These are phyloP conservation scores for Paecilomyces sp. DNA, from an alignment of 2,329 filamentous ascomycete genomes.

Conservation along the genomic window DNA sequence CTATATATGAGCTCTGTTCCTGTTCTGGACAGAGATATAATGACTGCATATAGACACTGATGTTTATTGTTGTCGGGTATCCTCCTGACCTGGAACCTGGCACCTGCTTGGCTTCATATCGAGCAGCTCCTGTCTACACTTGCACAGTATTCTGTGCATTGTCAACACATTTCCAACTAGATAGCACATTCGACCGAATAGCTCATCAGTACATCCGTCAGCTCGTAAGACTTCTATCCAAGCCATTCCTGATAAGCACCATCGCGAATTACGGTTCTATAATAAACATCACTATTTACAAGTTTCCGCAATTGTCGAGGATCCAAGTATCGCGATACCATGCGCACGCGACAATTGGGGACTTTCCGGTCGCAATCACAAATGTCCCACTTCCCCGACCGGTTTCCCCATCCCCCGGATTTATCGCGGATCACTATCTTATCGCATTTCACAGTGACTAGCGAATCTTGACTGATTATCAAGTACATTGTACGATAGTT, in stretches of 20 bases:
- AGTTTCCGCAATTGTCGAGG: not conserved
- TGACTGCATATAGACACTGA: not conserved
- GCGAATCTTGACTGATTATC: no score
- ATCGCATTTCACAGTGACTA: not conserved
- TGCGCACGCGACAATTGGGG: not conserved
- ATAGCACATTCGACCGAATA: not conserved
- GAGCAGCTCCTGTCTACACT: not conserved
- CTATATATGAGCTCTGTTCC: not conserved
- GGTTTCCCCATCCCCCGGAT: not conserved
- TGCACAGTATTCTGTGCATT: not conserved
- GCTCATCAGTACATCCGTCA: no score
- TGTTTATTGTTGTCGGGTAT: not conserved
- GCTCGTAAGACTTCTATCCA: no score
- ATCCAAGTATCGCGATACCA: not conserved
- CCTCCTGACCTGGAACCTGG: not conserved
- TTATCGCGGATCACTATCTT: not conserved
- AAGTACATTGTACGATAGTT: no score
- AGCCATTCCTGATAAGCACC: no score
- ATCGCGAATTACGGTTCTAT: no score
- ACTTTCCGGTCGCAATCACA: not conserved
- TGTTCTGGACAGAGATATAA: not conserved
- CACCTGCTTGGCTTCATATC: not conserved
- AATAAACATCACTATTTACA: not conserved
- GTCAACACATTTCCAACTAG: not conserved
- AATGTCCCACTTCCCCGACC: not conserved